Conservation (phyloP, 2,329 filamentous ascomycete genomes). For the Zarea fungicola region DNA sequence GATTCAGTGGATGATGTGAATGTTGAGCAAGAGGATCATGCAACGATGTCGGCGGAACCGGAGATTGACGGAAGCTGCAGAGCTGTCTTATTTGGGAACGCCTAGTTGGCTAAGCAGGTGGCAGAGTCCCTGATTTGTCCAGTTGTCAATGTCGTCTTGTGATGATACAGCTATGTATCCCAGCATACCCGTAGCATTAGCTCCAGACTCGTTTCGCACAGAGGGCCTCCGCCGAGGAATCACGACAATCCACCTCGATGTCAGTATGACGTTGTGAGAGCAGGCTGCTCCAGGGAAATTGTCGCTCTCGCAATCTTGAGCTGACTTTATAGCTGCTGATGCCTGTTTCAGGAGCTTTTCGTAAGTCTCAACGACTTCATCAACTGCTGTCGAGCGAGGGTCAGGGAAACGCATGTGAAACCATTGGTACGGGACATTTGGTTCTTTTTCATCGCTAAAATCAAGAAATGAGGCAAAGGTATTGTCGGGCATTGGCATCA, state of each 20-base stretch:
- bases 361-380: conserved; percentile 22
- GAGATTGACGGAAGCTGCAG: background rate
- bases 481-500: conserved; percentile 28
- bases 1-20: no score
- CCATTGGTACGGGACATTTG: conserved; percentile 30
- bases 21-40: no score
- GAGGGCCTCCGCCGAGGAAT: conserved; percentile 35
- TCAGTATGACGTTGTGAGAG: conserved; percentile 43
- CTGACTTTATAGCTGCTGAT: background rate
- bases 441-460: conserved; percentile 6
- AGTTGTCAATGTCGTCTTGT: conserved; percentile 10
- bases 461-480: conserved; percentile 24
- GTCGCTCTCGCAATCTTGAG: conserved; percentile 6
- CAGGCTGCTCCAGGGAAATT: conserved; percentile 14
- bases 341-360: conserved; percentile 18
- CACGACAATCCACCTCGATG: conserved; percentile 40
- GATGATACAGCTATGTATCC: conserved; percentile 23
- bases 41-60: no score
- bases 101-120: conserved; percentile 3
- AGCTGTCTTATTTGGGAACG: background rate
- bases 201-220: conserved; percentile 29
- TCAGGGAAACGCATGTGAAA: conserved; percentile 22
- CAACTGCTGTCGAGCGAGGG: background rate
- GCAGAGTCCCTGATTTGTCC: conserved; percentile 1
- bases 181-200: conserved; percentile 43